Conservation (phyloP, 2,329 filamentous ascomycete genomes). For the Rhexocercosporidium sp. region DNA sequence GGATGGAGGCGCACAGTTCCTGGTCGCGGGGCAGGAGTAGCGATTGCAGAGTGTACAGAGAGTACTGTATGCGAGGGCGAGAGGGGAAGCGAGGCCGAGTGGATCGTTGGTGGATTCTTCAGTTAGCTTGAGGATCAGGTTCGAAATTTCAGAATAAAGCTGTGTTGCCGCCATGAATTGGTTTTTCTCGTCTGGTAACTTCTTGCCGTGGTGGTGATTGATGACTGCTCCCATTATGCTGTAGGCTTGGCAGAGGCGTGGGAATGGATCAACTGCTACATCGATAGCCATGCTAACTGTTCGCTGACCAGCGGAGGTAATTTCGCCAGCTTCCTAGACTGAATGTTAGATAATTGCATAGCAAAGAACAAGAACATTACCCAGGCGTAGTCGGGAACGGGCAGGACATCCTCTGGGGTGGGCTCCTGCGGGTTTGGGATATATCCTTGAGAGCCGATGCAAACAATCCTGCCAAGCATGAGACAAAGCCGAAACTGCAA, state of each 20-base stretch:
- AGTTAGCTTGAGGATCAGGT: constrained; percentile 33
- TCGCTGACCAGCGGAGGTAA: constrained; percentile 37
- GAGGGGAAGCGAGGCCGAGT: constrained; percentile 34
- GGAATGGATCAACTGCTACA: constrained; percentile 54
- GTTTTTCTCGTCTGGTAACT: constrained; percentile 29
- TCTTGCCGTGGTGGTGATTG: constrained; percentile 38
- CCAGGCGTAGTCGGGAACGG: constrained; percentile 47
- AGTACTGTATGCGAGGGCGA: constrained; percentile 39
- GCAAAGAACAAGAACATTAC: constrained; percentile 34
- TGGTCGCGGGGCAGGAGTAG: constrained; percentile 43
- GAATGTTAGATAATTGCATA: constrained; percentile 8
- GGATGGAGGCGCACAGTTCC: not conserved
- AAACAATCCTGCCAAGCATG: constrained; percentile 36
- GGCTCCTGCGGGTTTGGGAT: constrained; percentile 41
- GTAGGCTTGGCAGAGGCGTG: constrained; percentile 52
- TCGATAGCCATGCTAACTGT: constrained; percentile 46
- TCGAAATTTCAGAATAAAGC: constrained; percentile 36
- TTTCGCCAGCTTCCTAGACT: constrained; percentile 46
- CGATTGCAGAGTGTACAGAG: constrained; percentile 45
- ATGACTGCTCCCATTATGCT: constrained; percentile 45
- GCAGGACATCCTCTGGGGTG: constrained; percentile 31
- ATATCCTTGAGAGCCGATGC: constrained; percentile 38
- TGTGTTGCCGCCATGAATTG: constrained; percentile 34
- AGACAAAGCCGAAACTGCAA: constrained; percentile 12
- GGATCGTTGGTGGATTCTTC: constrained; percentile 38